Base-by-base conservation (phyloP, 306 rosid genomes). In the Trichosanthes cucumerina region DNA sequence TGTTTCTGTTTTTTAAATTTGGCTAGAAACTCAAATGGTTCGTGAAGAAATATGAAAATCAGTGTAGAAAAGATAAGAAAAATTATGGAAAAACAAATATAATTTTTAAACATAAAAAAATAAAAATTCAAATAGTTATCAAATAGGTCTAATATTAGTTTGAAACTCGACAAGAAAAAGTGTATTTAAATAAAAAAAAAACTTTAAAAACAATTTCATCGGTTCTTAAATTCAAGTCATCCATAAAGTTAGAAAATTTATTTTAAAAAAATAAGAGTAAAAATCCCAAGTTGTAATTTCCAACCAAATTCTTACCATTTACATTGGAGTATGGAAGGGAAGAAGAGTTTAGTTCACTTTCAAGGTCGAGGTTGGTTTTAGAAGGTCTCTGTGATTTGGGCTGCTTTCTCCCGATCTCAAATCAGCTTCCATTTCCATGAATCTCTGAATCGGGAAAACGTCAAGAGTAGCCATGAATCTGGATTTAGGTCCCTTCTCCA, bases 401-500 rank as follows among this genome's bases (percentile, higher is more conserved):
- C 50, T 66, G 11, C 56, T 6, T 6, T 44, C 13, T 13, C n/a
- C 76, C 54, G 76, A 43, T 68, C 53, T 43, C 19, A 3, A 39
- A 21, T 21, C 53, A 41, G 19, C 75, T 68, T 10, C 15, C 26
- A 65, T 19, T 66, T 70, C 36, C 76, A 70, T 43, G 76, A 13
- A 11, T 70, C 54, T 23, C 54, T 70, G 76, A 70, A 43, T 13
- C 76, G 38, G 76, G 14, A 23, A 2, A 44, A 21, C 36, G 3
- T 44, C 47, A 0, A 28, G 31, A 31, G 84, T 34, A 65, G 82
- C 79, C 58, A 90, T 83, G 90, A 96, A 92, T 97, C 89, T 96
- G 60, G 99, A 96, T 91, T 86, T 93, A 82, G 96, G 96, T 39
- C 93, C 98, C 15, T 96, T 96, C 86, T 93, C 98, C 13, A 82